phyloP scores from a whole-genome alignment of 2,329 filamentous ascomycete species.

The Camillea tinctor region DNA sequence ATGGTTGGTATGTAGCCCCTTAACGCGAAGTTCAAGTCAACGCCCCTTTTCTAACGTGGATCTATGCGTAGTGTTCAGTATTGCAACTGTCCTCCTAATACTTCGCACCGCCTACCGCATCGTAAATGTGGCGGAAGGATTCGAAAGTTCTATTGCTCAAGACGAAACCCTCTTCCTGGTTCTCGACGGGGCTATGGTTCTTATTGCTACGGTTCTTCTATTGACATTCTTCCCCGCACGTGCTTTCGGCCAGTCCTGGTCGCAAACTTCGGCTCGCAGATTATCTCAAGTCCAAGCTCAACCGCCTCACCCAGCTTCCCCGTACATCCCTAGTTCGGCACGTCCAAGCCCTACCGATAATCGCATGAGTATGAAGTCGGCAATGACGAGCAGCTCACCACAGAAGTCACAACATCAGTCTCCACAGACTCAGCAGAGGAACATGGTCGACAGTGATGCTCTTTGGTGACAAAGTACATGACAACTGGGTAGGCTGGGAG shows the following conservation, averaged over 20 bases:
- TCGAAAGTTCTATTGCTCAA: conserved; percentile 22
- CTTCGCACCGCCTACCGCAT: conserved; percentile 30
- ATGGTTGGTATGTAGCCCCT: conserved; percentile 41
- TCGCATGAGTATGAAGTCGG: conserved; percentile 16
- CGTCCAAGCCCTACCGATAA: conserved; percentile 18
- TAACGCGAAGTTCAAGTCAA: not conserved
- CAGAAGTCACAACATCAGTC: conserved; percentile 8
- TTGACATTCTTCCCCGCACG: conserved; percentile 28
- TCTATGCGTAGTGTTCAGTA: conserved; percentile 17
- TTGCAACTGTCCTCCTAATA: conserved; percentile 21
- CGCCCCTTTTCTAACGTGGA: conserved; percentile 4
- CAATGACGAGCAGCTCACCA: conserved; percentile 11
- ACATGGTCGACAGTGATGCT: conserved; percentile 30
- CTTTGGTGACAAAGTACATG: conserved; percentile 25
- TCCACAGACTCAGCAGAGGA: conserved; percentile 12
- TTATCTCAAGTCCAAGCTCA: conserved; percentile 17
- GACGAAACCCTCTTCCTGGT: conserved; percentile 27
- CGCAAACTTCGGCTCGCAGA: conserved; percentile 10
- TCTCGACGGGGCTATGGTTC: conserved; percentile 28
- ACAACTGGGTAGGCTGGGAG: not conserved
- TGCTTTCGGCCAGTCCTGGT: conserved; percentile 21
- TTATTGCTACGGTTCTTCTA: conserved; percentile 21
- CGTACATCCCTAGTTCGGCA: conserved; percentile 19
- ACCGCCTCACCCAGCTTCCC: conserved; percentile 14
- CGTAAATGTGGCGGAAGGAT: conserved; percentile 24